Conservation (phyloP, 169 alveolate genomes). For the Plasmodium inui region DNA sequence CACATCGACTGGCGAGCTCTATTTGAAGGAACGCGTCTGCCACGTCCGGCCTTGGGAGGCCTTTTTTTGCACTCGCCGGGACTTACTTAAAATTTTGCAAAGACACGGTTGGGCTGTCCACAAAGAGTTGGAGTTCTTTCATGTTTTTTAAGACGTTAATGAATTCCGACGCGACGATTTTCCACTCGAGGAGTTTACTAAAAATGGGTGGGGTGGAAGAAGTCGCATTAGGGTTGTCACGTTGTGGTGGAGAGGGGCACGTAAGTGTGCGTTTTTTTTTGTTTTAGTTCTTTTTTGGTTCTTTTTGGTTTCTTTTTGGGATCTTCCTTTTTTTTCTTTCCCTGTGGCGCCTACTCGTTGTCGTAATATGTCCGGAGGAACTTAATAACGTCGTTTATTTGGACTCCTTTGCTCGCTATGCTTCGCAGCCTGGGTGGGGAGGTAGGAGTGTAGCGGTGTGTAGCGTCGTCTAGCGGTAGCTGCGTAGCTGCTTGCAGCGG, state of each 20-base stretch:
- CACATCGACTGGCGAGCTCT: background rate
- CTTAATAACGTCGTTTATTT: slow-evolving; percentile 37
- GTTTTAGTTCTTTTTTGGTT: background rate
- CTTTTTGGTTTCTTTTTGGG: background rate
- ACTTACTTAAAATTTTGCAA: slow-evolving; percentile 50
- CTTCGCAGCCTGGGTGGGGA: slow-evolving; percentile 6
- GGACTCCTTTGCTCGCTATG: slow-evolving; percentile 47
- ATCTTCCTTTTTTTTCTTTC: background rate
- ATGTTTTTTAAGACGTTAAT: slow-evolving; percentile 44
- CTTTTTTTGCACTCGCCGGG: background rate
- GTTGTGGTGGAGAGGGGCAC: background rate
- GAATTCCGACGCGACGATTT: slow-evolving; percentile 67
- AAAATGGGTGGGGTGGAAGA: background rate
- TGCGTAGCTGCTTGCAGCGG: background rate
- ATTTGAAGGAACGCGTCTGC: background rate
- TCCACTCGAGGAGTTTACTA: slow-evolving; percentile 69
- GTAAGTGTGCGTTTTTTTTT: background rate
- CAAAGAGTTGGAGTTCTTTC: slow-evolving; percentile 52
- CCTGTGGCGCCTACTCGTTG: slow-evolving; percentile 38
- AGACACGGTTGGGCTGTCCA: slow-evolving; percentile 51
- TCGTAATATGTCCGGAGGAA: slow-evolving; percentile 73
- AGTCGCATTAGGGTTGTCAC: background rate
- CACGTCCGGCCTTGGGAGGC: background rate
- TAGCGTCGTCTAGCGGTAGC: background rate
- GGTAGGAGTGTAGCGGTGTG: background rate